Conservation (phyloP, 495 filamentous ascomycete species). For the Hypoxylon rickii region DNA sequence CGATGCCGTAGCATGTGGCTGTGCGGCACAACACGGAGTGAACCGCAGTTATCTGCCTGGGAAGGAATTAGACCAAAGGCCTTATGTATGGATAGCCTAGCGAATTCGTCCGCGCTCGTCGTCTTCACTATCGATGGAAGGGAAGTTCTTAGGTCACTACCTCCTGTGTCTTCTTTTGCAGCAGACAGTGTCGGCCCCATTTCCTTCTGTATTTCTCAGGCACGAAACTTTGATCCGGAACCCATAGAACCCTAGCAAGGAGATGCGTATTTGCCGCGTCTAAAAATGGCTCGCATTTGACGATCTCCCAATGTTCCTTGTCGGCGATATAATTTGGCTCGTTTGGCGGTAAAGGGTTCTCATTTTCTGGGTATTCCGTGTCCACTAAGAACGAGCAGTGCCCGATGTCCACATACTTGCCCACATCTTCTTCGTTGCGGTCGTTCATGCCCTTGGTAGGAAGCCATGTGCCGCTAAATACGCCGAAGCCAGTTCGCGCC, state of each 20-base stretch:
- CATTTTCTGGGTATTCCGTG: conserved; percentile 70
- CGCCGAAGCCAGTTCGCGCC: conserved; percentile 60
- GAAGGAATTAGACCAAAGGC: background rate
- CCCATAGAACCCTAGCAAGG: conserved; percentile 80
- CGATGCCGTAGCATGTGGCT: background rate
- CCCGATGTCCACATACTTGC: conserved; percentile 81
- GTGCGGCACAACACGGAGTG: background rate
- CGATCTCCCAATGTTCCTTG: conserved; percentile 68
- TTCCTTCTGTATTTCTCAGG: conserved; percentile 69
- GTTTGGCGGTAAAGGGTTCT: conserved; percentile 48
- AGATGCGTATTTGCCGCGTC: conserved; percentile 75
- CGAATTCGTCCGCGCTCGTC: too few species aligned
- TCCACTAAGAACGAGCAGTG: conserved; percentile 87
- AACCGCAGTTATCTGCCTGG: background rate
- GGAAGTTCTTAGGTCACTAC: background rate
- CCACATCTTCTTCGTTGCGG: conserved; percentile 80
- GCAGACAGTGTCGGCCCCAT: conserved; percentile 84
- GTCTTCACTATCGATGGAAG: conserved; percentile 1
- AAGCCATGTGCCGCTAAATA: conserved; percentile 79
- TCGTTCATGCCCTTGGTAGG: conserved; percentile 90
- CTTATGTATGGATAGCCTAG: background rate
- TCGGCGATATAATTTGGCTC: conserved; percentile 80
- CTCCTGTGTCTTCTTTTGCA: conserved; percentile 57
- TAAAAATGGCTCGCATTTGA: conserved; percentile 77
- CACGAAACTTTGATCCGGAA: conserved; percentile 73